Evolutionary conservation across 495 filamentous ascomycete genomes (phyloP).

Genomic region (Acidomyces sp.): DNA sequence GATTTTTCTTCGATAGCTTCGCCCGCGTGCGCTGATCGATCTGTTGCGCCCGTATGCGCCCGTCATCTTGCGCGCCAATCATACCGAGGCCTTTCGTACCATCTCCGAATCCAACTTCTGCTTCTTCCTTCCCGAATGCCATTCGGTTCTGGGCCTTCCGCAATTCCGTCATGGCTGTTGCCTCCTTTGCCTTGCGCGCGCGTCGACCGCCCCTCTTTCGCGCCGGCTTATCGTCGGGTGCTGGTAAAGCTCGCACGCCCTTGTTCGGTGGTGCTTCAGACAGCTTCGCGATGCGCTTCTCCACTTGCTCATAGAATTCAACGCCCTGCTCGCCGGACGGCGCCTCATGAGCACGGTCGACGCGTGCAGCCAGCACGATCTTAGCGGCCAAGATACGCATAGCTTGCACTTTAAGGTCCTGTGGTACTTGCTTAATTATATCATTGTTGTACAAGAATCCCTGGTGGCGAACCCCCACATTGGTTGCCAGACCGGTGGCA

Average conservation of each 20-base stretch:
- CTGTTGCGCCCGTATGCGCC: slow-evolving; percentile 71
- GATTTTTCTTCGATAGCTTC: slow-evolving; percentile 86
- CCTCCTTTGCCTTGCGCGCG: slow-evolving; percentile 92
- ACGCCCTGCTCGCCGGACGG: slow-evolving; percentile 74
- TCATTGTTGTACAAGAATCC: slow-evolving; percentile 88
- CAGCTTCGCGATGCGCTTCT: slow-evolving; percentile 82
- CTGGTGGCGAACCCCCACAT: slow-evolving; percentile 81
- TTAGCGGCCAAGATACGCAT: slow-evolving; percentile 93
- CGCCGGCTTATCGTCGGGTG: slow-evolving; percentile 89
- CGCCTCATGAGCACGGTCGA: slow-evolving; percentile 73
- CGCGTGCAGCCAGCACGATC: slow-evolving; percentile 76
- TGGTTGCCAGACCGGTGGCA: slow-evolving; percentile 79
- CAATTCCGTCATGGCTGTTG: slow-evolving; percentile 90
- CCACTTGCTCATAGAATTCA: slow-evolving; percentile 68
- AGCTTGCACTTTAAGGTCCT: slow-evolving; percentile 81
- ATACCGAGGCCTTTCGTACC: slow-evolving; percentile 82
- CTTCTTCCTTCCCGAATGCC: slow-evolving; percentile 91
- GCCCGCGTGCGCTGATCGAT: slow-evolving; percentile 89
- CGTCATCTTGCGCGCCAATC: slow-evolving; percentile 80
- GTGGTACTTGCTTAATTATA: slow-evolving; percentile 69
- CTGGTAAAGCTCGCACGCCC: slow-evolving; percentile 74
- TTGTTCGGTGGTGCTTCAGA: slow-evolving; percentile 89
- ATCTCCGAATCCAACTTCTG: slow-evolving; percentile 88
- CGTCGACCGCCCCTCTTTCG: slow-evolving; percentile 85
- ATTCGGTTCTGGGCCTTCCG: slow-evolving; percentile 93